phyloP scores from a whole-genome alignment of 306 rosid species.

The peach (Prunus persica) region Prunus_persica_NCBIv2 NC_034011.1:24810001-24810500 shows the following conservation, averaged over 20 bases:
- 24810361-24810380: too few relatives aligned
- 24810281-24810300: slow-evolving; percentile 44
- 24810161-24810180: slow-evolving; percentile 95
- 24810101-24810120: slow-evolving; percentile 93
- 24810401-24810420: background rate
- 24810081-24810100: slow-evolving; percentile 92
- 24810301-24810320: slow-evolving; percentile 96
- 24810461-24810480: slow-evolving; percentile 88
- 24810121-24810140: slow-evolving; percentile 81
- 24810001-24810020: background rate
- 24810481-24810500: slow-evolving; percentile 90
- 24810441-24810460: slow-evolving; percentile 6
- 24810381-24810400: background rate
- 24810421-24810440: background rate
- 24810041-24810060: slow-evolving; percentile 18
- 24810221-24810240: slow-evolving; percentile 47
- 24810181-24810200: slow-evolving; percentile 51
- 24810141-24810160: slow-evolving; percentile 96
- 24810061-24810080: slow-evolving; percentile 50
- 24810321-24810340: slow-evolving; percentile 26
- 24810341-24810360: background rate
- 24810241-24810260: slow-evolving; percentile 58
- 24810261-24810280: slow-evolving; percentile 56
- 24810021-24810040: background rate
- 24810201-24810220: slow-evolving; percentile 65